Evolutionary conservation across 2,329 filamentous ascomycete species (phyloP), one percentile per base, ranked within the genome.

Genomic region (Beauveria sp.): DNA sequence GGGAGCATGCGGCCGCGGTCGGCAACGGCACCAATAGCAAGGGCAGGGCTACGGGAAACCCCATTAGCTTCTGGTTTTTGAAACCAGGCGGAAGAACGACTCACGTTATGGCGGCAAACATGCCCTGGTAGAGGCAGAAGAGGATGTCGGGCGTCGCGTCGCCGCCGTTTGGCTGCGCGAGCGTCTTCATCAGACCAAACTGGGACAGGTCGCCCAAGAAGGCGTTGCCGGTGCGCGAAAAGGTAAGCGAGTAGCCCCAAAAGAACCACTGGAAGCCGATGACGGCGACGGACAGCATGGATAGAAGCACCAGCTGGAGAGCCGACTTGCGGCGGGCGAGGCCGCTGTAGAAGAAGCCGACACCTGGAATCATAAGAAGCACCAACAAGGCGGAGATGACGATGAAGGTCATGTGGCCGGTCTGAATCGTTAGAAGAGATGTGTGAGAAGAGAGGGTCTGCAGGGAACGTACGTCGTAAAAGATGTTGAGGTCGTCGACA

Each of bases 211-310:
- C 84, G 51, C 91, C 91, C 63, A 96, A 88, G 78, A 86, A 96
- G 65, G 81, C 81, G 67, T 88, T 89, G 62, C 90, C 90, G 24
- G 85, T 85, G 74, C 92, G 90, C 7, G 90, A 92, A 75, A 96
- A 96, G 65, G 90, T 83, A 58, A 96, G 78, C 12, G 89, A 93
- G 75, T 93, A 96, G 53, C 91, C 91, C 91, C 91, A 96, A 79
- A 96, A 93, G 79, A 96, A 96, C 91, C 92, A 96, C 72, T 96
- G 91, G 76, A 96, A 96, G 55, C 86, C 87, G 63, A 92, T 85
- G 66, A 96, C 85, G 12, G 85, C 89, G 4, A 88, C 84, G 18
- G 90, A 87, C 78, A 96, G 88, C 78, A 96, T 84, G 16, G 90
- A 90, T 4, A 96, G 82, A 82, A 90, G 93, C 73, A 96, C 88